Base-by-base conservation (phyloP, 768 basidiomycete species). In the Leccinum subgranulosum region DNA sequence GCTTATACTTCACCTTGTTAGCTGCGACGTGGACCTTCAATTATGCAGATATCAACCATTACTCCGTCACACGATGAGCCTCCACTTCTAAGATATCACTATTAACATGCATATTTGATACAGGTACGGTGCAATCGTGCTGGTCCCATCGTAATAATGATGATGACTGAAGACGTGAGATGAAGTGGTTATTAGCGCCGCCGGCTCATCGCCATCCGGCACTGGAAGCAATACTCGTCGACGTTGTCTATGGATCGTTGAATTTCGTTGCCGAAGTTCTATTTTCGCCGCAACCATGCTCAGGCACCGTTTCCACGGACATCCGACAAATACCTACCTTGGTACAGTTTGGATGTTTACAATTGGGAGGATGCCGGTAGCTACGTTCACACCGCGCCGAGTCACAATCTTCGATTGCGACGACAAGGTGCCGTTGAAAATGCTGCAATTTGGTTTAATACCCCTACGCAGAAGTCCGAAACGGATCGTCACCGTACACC, bases 341-440 rank as follows among this genome's bases (percentile, higher is more conserved):
- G 55, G 77, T 70, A 66, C 88, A 91, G 4, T 66, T 71, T 9
- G 75, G 76, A 14, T 78, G 75, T 55, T 77, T 79, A 69, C 89
- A 90, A 49, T 69, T 70, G 54, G 70, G 79, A 14, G 81, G 78
- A 66, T 91, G 89, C 62, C 74, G 75, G 55, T 79, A 78, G 65
- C 87, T 89, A 62, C 79, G 78, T 69, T 85, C 82, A 74, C 89
- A 91, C 34, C 74, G 78, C 34, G 66, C 65, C 10, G 82, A 84
- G 68, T 84, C 83, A 75, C 89, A 91, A 69, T 91, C 89, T 72
- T 85, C 76, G 72, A 91, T 87, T 52, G 87, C 88, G 51, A 84
- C 76, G 58, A 91, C 80, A 39, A 84, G 70, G 60, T 89, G 88
- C 53, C 88, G 84, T 72, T 90, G 89, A 68, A 90, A 91, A 69